A percentile compares a stretch with the other conserved stretches of the same genome.
phyloP scores from a whole-genome alignment of 2,329 filamentous ascomycete genomes.

The Didymella pomorum region DNA sequence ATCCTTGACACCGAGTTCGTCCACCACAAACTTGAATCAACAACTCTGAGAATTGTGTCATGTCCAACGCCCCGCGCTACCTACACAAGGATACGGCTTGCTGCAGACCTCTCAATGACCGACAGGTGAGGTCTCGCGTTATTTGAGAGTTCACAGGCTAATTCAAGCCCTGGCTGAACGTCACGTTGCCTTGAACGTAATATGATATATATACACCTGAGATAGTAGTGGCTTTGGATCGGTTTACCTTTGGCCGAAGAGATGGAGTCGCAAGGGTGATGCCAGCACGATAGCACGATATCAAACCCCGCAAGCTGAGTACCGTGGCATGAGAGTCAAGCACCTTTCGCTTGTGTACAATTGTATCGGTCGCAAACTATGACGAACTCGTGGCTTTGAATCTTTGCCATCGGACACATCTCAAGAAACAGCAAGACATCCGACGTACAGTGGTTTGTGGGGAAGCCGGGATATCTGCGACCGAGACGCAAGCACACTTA shows the following conservation, averaged over 20 bases:
- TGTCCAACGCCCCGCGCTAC: background rate
- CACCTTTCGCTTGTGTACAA: background rate
- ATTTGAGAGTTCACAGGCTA: background rate
- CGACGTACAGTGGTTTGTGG: background rate
- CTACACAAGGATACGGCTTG: background rate
- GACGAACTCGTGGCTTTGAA: too few species aligned
- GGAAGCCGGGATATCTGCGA: slow-evolving; percentile 11
- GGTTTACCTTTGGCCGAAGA: background rate
- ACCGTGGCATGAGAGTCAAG: background rate
- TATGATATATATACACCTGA: background rate
- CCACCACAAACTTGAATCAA: too few species aligned
- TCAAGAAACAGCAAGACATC: background rate
- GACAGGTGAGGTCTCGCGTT: background rate
- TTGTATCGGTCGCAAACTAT: background rate
- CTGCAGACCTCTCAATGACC: background rate
- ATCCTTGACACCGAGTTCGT: too few species aligned
- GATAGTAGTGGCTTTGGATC: background rate
- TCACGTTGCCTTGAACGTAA: background rate
- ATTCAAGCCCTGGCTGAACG: background rate
- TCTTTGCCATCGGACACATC: background rate
- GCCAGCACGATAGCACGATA: too few species aligned
- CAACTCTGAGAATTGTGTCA: too few species aligned
- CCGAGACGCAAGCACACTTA: slow-evolving; percentile 5
- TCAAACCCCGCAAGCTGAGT: background rate
- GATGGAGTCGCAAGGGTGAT: background rate